Conservation (phyloP, 257 asterid species). For the Apocynum venetum region DNA sequence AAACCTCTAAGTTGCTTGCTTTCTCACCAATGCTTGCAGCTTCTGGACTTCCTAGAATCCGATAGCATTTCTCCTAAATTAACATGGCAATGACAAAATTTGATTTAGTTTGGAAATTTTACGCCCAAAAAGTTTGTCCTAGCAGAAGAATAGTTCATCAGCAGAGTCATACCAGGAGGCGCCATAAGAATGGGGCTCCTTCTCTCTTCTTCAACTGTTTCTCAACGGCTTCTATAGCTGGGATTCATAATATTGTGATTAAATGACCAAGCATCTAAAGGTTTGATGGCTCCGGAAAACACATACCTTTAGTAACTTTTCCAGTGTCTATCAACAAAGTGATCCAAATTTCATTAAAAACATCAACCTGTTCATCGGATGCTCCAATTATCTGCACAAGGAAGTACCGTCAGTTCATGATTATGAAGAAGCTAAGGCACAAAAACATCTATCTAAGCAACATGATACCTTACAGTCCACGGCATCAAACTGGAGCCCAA, state of each 20-base stretch:
- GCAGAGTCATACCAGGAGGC: constrained; percentile 53
- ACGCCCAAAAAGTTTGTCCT: not conserved
- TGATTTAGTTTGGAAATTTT: not conserved
- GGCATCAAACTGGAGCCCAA: constrained; percentile 62
- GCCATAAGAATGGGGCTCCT: constrained; percentile 77
- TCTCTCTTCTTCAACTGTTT: constrained; percentile 69
- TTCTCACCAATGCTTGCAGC: constrained; percentile 49
- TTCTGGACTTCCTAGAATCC: constrained; percentile 47
- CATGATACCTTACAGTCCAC: constrained; percentile 54
- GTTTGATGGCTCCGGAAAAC: not conserved
- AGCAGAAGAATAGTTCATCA: not conserved
- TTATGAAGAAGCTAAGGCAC: not conserved
- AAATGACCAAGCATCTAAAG: constrained; percentile 5
- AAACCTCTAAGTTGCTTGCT: constrained; percentile 48
- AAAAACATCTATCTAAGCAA: not conserved
- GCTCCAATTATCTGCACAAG: constrained; percentile 78
- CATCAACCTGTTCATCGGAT: constrained; percentile 92
- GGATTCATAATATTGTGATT: constrained; percentile 11
- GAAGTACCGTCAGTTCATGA: not conserved
- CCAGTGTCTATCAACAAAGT: constrained; percentile 54
- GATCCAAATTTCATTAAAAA: constrained; percentile 68
- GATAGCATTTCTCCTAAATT: constrained; percentile 61
- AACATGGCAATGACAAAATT: not conserved
- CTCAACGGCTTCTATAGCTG: constrained; percentile 67
- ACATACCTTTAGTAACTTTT: constrained; percentile 49